Evolutionary conservation across 148 eudicot genomes (phyloP).

Genomic region (Vaccinium corymbosum): DNA sequence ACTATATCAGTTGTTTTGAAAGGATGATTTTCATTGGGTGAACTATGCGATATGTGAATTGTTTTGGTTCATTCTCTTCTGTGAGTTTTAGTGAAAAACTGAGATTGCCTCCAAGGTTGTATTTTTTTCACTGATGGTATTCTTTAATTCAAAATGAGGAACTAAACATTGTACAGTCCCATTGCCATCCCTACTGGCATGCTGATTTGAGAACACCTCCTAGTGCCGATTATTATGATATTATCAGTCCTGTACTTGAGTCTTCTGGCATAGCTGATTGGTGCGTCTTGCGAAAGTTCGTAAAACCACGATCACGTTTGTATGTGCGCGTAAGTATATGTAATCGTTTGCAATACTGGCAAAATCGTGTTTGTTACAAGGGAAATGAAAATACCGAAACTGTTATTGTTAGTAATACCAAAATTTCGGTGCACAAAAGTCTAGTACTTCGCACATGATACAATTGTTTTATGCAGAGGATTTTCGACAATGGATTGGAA

Average conservation of each 20-base stretch:
- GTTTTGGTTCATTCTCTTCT: background rate
- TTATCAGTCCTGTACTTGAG: background rate
- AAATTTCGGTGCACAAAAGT: too few relatives aligned
- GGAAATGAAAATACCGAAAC: too few relatives aligned
- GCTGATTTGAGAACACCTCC: background rate
- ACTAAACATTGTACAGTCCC: background rate
- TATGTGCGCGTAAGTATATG: background rate
- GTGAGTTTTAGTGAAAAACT: background rate
- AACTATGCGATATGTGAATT: background rate
- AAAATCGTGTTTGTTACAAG: too few relatives aligned
- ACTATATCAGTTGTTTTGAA: constrained; percentile 20
- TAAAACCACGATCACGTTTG: background rate
- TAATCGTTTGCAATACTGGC: background rate
- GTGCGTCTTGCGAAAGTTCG: background rate
- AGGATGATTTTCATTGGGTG: background rate
- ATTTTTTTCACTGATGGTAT: background rate
- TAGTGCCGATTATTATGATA: background rate
- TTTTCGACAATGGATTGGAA: too few relatives aligned
- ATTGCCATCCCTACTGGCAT: background rate
- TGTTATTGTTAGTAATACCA: too few relatives aligned
- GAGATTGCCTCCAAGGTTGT: background rate
- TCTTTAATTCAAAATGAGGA: constrained; percentile 1
- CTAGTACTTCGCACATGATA: too few relatives aligned
- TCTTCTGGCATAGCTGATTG: background rate
- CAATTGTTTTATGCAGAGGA: too few relatives aligned